Evolutionary conservation across 148 eudicot species (phyloP), one percentile per base, ranked within the genome.

Genomic region (Nepenthes gracilis): DNA sequence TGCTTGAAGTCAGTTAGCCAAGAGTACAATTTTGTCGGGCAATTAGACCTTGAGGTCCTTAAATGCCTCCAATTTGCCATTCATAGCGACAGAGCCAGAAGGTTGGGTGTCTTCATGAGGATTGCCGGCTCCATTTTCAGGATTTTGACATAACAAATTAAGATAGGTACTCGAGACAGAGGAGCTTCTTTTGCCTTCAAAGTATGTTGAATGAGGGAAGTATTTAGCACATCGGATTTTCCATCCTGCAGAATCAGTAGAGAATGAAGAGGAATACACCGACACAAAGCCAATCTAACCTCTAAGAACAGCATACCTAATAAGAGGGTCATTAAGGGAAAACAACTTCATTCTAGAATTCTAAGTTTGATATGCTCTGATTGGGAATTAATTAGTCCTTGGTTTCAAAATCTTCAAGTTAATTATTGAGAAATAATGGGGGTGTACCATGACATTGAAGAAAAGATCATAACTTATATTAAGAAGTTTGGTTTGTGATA

Each of bases 121-220:
- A 55, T 33, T 32, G 9, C 47, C 33, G 14, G 32, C 32, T 40
- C 84, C 95, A 64, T 88, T 82, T 68, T 74, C 83, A 38, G 81
- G 60, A 57, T 47, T 63, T 52, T 71, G 66, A 38, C 43, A 34
- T 51, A 36, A 59, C 58, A 70, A 74, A 67, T 80, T 72, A 40
- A 66, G 69, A 64, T 71, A 62, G 58, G 77, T 70, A 63, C 69
- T 80, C 43, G 77, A 66, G 33, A 76, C 78, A 48, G 74, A 79
- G 62, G 96, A 88, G 75, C 99, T 86, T 36, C 43, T 73, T 55
- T 69, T 70, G 59, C 99, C 99, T 68, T 78, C 89, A 35, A 93
- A 93, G 68, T 86, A 84, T 33, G 86, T 80, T 34, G 99, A 88
- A 73, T 79, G 76, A 0, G 89, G 95, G 55, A 93, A 93, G 80